Evolutionary conservation across 345 rosid species (phyloP).

Genomic region (Mallotus nudiflorus): DNA sequence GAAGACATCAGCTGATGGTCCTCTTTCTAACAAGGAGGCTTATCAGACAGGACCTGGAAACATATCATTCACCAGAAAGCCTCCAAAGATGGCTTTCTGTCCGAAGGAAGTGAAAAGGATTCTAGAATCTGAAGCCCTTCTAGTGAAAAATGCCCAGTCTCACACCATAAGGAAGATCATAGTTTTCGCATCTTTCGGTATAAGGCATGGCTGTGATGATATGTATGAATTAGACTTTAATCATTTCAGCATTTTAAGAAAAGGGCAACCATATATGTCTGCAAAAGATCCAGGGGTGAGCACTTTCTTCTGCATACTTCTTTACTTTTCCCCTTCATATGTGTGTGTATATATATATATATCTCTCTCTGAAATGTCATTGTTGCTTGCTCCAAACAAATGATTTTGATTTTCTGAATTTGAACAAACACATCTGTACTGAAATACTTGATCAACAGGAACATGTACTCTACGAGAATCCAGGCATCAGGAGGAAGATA

Average conservation of each 20-base stretch:
- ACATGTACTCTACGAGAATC: slow-evolving; percentile 54
- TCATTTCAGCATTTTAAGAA: slow-evolving; percentile 51
- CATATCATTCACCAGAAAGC: slow-evolving; percentile 19
- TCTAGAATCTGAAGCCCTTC: slow-evolving; percentile 36
- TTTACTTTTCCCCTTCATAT: background rate
- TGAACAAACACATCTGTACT: background rate
- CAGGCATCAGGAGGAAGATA: slow-evolving; percentile 43
- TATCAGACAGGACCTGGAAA: slow-evolving; percentile 12
- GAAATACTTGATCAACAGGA: slow-evolving; percentile 34
- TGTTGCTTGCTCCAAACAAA: background rate
- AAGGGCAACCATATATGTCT: slow-evolving; percentile 50
- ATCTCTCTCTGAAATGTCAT: too few species aligned
- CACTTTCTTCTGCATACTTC: background rate
- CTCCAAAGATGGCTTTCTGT: slow-evolving; percentile 52
- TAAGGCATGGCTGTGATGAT: slow-evolving; percentile 59
- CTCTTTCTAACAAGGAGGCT: slow-evolving; percentile 15
- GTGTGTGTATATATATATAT: too few species aligned
- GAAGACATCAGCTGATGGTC: slow-evolving; percentile 15
- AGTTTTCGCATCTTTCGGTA: slow-evolving; percentile 52
- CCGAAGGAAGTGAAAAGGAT: slow-evolving; percentile 53
- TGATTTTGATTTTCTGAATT: background rate
- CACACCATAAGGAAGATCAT: slow-evolving; percentile 60
- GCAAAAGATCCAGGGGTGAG: slow-evolving; percentile 50
- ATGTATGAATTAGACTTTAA: slow-evolving; percentile 53
- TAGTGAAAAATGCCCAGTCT: slow-evolving; percentile 48